phyloP scores from a whole-genome alignment of 805 yeast genomes.

The Blastobotrys terrestris region DNA sequence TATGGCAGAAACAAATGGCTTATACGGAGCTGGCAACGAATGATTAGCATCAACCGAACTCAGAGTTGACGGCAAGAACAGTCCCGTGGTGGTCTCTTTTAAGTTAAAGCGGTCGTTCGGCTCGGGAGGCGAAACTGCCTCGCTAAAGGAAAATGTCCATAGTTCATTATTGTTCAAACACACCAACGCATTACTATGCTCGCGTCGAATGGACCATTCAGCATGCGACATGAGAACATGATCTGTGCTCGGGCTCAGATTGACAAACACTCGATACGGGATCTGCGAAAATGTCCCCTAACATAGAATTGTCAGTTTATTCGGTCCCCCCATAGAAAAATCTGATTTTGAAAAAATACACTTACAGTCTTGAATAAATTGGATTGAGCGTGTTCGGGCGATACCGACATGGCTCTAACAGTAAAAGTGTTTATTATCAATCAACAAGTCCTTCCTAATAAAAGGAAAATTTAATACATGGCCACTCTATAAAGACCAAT shows the following conservation, averaged over 20 bases:
- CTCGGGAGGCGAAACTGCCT: conserved; percentile 12
- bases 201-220: conserved; percentile 22
- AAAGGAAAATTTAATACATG: not conserved
- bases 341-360: not conserved
- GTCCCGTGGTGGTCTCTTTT: conserved; percentile 25
- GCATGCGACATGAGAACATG: conserved; percentile 17
- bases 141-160: conserved; percentile 24
- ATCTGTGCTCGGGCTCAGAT: conserved; percentile 10
- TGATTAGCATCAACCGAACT: conserved; percentile 9
- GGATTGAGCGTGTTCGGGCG: conserved; percentile 4
- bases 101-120: conserved; percentile 17
- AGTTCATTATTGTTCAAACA: conserved; percentile 20
- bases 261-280: conserved; percentile 22
- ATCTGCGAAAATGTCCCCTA: conserved; percentile 17
- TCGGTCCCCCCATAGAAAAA: not conserved
- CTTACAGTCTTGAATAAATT: conserved; percentile 8
- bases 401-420: not conserved
- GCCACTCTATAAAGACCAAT: not conserved
- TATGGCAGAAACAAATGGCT: conserved; percentile 21
- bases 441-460: not conserved
- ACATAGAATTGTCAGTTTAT: not conserved
- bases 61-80: conserved; percentile 22
- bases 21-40: conserved; percentile 17
- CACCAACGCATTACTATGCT: conserved; percentile 17
- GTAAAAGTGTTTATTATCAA: not conserved